A percentile compares a stretch with the other conserved stretches of the same genome.
Evolutionary conservation across 2,329 filamentous ascomycete genomes (phyloP).

Genomic region (Beauveria medogensis): DNA sequence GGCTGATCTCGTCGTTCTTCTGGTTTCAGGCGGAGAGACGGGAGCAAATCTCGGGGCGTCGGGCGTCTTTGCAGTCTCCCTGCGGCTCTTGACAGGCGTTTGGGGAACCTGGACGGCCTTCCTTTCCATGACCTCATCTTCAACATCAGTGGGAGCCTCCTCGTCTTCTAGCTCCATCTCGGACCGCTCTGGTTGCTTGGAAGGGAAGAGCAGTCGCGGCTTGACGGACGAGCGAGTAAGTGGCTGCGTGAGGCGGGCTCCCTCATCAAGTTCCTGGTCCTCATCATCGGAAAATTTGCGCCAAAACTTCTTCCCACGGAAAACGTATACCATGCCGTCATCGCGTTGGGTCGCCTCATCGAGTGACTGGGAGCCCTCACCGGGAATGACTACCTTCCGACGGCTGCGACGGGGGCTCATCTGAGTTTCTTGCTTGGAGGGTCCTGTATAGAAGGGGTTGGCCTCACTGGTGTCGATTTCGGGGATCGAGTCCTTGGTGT

Average conservation of each 20-base stretch:
- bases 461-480: conserved; percentile 55
- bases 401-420: conserved; percentile 45
- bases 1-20: conserved; percentile 48
- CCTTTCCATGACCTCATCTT: conserved; percentile 35
- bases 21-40: conserved; percentile 54
- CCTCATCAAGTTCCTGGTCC: conserved; percentile 27
- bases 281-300: conserved; percentile 52
- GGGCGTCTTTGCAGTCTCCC: conserved; percentile 35
- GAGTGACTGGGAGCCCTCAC: conserved; percentile 50
- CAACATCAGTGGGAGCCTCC: conserved; percentile 52
- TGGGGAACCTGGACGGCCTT: conserved; percentile 20
- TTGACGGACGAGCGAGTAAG: conserved; percentile 63
- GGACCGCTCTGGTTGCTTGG: conserved; percentile 38
- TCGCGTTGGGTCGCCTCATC: conserved; percentile 56
- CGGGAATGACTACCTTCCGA: conserved; percentile 46
- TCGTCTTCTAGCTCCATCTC: conserved; percentile 44
- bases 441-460: conserved; percentile 62
- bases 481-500: conserved; percentile 70
- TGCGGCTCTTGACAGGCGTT: conserved; percentile 30
- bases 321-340: conserved; percentile 68
- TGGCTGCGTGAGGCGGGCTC: conserved; percentile 30
- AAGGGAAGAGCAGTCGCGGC: conserved; percentile 63
- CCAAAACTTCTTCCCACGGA: conserved; percentile 75
- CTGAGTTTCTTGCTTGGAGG: conserved; percentile 24
- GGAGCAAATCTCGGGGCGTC: conserved; percentile 48